A percentile compares a stretch with the other conserved stretches of the same genome.
phyloP scores from a whole-genome alignment of 1,284 basidiomycete species.

The Cutaneotrichosporon spelunceum region DNA sequence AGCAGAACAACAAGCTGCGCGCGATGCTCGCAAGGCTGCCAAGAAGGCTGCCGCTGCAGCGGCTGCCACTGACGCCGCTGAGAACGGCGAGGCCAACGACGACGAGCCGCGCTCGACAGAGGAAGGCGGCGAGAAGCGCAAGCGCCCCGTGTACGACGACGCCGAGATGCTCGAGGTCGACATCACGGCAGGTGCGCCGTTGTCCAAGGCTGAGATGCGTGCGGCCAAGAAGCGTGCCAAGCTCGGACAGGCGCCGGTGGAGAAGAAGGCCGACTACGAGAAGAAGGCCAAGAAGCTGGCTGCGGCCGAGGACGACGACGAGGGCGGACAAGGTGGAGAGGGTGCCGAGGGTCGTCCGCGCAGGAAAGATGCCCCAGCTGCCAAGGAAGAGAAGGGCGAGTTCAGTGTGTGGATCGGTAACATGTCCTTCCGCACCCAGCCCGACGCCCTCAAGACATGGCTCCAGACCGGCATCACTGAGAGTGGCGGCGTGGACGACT shows the following conservation, averaged over 20 bases:
- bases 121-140: slow-evolving; percentile 22
- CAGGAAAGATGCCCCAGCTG: slow-evolving; percentile 55
- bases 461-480: slow-evolving; percentile 63
- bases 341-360: slow-evolving; percentile 32
- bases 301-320: slow-evolving; percentile 42
- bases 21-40: slow-evolving; percentile 45
- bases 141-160: slow-evolving; percentile 25
- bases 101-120: slow-evolving; percentile 14
- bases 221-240: slow-evolving; percentile 47
- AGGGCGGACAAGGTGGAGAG: slow-evolving; percentile 11
- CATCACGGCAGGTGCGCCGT: slow-evolving; percentile 42
- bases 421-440: slow-evolving; percentile 82
- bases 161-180: slow-evolving; percentile 49
- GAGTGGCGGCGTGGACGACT: slow-evolving; percentile 35
- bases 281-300: slow-evolving; percentile 24
- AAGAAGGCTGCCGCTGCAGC: slow-evolving; percentile 23
- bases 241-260: slow-evolving; percentile 25
- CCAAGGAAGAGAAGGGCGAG: slow-evolving; percentile 58
- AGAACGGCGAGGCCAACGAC: slow-evolving; percentile 1
- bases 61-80: slow-evolving; percentile 4
- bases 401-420: slow-evolving; percentile 91
- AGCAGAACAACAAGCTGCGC: slow-evolving; percentile 42
- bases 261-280: slow-evolving; percentile 25
- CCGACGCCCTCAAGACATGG: slow-evolving; percentile 66
- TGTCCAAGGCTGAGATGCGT: slow-evolving; percentile 51